Base-by-base conservation (phyloP, 108 stramenopile species). In the Pseudonitzschia delicatissima region DNA sequence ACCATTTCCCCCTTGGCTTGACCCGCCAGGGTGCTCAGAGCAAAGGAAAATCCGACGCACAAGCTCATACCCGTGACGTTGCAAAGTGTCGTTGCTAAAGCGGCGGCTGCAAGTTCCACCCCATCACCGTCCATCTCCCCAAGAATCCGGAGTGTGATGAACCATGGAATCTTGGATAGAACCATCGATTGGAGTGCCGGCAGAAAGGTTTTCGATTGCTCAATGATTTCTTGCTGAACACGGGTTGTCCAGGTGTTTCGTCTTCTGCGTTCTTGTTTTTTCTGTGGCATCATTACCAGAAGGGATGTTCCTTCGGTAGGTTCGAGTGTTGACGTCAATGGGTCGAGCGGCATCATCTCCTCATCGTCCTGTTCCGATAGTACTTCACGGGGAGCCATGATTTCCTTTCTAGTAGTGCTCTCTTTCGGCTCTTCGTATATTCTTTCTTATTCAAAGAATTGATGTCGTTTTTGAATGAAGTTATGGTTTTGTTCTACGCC, bases 1-100 rank as follows among this genome's bases (percentile, higher is more conserved):
- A 67, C 7, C 61, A 79, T 23, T 25, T 63, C 60, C 18, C 61
- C 68, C 61, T 81, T 76, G 52, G 73, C 65, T 37, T 78, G 70
- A 20, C 74, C 74, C 13, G 74, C 44, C 23, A 76, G 45, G 0
- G 74, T 76, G 18, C 74, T 67, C 34, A 89, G 32, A 4, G 87
- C 83, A 45, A 66, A 72, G 42, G 71, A 78, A 5, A 86, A 64
- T 12, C 87, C 87, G 1, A 89, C 82, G 2, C 74, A 71, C 7
- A 86, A 47, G 36, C 72, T 74, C 75, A 86, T 60, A 0, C 87
- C 87, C 1, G 84, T 89, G 25, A 86, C 82, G 69, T 89, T 86
- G 57, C 76, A 76, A 8, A 89, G 28, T 1, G 87, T 89, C 4
- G 80, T 86, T 0, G 87, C 84, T 39, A 89, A 58, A 1, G 87